Conservation (phyloP, 2,329 filamentous ascomycete genomes). For the Botrytis sinoallii region DNA sequence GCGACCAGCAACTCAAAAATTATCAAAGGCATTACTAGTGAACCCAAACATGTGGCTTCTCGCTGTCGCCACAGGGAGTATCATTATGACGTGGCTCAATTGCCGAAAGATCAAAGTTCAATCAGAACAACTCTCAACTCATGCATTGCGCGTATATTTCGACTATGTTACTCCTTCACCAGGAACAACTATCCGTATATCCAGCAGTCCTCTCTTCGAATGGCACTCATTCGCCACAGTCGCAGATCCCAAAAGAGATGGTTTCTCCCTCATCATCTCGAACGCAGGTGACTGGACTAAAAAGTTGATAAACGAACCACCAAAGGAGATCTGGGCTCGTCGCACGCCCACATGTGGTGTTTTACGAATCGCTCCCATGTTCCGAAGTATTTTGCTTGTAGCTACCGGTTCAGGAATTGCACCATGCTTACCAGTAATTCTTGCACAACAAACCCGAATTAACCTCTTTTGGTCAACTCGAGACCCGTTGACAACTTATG, state of each 20-base stretch:
- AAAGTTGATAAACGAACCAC: slow-evolving; percentile 58
- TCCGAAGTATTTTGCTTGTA: slow-evolving; percentile 62
- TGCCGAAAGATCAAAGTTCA: slow-evolving; percentile 66
- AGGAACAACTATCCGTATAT: slow-evolving; percentile 57
- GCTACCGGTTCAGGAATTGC: slow-evolving; percentile 73
- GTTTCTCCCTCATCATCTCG: slow-evolving; percentile 67
- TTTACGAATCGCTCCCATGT: slow-evolving; percentile 63
- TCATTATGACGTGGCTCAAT: slow-evolving; percentile 70
- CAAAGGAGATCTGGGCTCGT: slow-evolving; percentile 62
- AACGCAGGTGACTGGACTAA: slow-evolving; percentile 75
- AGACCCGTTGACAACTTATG: slow-evolving; percentile 38
- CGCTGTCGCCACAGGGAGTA: slow-evolving; percentile 57
- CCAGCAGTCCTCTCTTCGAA: slow-evolving; percentile 62
- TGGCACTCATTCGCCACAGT: slow-evolving; percentile 78
- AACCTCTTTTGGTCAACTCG: slow-evolving; percentile 41
- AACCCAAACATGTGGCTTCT: slow-evolving; percentile 67
- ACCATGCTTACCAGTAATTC: slow-evolving; percentile 50
- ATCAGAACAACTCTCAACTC: slow-evolving; percentile 64
- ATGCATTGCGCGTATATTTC: slow-evolving; percentile 71
- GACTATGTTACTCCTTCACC: slow-evolving; percentile 57
- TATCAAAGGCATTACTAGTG: slow-evolving; percentile 41
- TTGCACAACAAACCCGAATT: slow-evolving; percentile 27
- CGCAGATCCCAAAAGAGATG: slow-evolving; percentile 51
- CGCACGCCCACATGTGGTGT: slow-evolving; percentile 66
- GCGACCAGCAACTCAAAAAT: slow-evolving; percentile 35